These are phyloP conservation scores for Neurospora sublineolata DNA, from an alignment of 495 filamentous ascomycete species.

Conservation along the genomic window DNA sequence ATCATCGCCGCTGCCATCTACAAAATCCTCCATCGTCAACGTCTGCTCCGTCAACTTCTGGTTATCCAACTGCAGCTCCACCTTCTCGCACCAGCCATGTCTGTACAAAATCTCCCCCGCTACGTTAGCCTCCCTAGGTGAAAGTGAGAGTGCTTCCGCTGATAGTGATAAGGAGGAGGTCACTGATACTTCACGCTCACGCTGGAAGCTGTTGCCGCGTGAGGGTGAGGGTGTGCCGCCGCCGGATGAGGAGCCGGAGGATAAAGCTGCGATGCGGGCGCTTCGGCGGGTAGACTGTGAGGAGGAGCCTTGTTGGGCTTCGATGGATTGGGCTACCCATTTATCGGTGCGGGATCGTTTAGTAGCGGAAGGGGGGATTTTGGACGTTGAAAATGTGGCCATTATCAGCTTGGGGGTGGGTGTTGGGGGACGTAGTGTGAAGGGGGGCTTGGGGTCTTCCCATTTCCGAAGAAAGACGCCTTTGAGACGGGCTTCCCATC, in stretches of 20 bases:
- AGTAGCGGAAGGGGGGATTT: not conserved
- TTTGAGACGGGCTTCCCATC: slow-evolving; percentile 55
- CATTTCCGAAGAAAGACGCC: slow-evolving; percentile 51
- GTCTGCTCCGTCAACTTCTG: slow-evolving; percentile 63
- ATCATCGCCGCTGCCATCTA: slow-evolving; percentile 57
- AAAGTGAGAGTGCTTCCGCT: not conserved
- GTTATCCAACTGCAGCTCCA: slow-evolving; percentile 76
- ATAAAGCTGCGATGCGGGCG: slow-evolving; percentile 10
- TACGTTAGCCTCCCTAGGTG: not conserved
- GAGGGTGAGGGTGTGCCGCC: not conserved
- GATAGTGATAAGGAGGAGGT: not conserved
- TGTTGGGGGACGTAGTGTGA: slow-evolving; percentile 12
- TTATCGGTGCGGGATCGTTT: not conserved
- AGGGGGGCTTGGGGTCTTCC: slow-evolving; percentile 35
- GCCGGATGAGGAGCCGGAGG: slow-evolving; percentile 10
- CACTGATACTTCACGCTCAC: not conserved
- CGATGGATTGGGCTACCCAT: not conserved
- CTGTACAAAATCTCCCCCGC: slow-evolving; percentile 26
- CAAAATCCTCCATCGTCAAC: slow-evolving; percentile 66
- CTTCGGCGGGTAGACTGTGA: slow-evolving; percentile 14
- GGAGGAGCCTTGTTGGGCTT: not conserved
- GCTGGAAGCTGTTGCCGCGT: not conserved
- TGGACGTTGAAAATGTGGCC: not conserved
- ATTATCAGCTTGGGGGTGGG: slow-evolving; percentile 1
- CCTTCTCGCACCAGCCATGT: slow-evolving; percentile 70